phyloP scores from a whole-genome alignment of 1,284 basidiomycete genomes.

The Ceratobasidium sp. region DNA sequence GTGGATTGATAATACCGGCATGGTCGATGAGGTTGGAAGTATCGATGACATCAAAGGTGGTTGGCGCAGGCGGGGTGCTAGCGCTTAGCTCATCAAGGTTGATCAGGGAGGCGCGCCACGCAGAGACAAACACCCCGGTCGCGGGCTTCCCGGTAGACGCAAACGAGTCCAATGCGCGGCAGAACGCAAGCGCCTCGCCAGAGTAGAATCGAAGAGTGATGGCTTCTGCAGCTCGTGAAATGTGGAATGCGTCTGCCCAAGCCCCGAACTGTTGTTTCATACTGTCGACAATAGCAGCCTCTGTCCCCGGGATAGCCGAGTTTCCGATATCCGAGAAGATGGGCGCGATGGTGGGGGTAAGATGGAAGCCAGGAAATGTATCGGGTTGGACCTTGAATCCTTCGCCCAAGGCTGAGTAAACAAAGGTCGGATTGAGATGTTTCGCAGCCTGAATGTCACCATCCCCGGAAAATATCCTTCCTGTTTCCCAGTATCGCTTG shows the following conservation, averaged over 20 bases:
- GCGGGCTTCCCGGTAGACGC: background rate
- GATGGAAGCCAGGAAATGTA: slow-evolving; percentile 28
- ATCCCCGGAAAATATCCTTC: background rate
- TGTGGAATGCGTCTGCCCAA: background rate
- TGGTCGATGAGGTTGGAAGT: slow-evolving; percentile 12
- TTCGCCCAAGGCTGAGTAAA: slow-evolving; percentile 18
- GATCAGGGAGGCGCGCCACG: background rate
- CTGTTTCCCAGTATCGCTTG: slow-evolving; percentile 30
- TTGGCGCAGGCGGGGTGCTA: background rate
- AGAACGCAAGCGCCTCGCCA: slow-evolving; percentile 7
- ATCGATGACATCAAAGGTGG: too few relatives aligned
- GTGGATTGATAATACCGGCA: background rate
- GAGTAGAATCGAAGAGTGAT: slow-evolving; percentile 7
- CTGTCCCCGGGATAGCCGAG: background rate
- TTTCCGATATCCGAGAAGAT: background rate
- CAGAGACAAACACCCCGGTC: background rate
- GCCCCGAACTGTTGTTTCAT: background rate
- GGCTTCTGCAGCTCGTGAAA: too few relatives aligned
- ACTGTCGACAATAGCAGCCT: background rate
- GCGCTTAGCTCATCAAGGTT: background rate
- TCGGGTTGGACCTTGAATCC: slow-evolving; percentile 14
- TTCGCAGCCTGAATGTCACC: slow-evolving; percentile 31
- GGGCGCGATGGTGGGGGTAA: slow-evolving; percentile 1
- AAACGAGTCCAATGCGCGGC: background rate
- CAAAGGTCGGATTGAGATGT: slow-evolving; percentile 25